Base-by-base conservation (phyloP, 2,329 filamentous ascomycete species). In the Aspergillus sp. region DNA sequence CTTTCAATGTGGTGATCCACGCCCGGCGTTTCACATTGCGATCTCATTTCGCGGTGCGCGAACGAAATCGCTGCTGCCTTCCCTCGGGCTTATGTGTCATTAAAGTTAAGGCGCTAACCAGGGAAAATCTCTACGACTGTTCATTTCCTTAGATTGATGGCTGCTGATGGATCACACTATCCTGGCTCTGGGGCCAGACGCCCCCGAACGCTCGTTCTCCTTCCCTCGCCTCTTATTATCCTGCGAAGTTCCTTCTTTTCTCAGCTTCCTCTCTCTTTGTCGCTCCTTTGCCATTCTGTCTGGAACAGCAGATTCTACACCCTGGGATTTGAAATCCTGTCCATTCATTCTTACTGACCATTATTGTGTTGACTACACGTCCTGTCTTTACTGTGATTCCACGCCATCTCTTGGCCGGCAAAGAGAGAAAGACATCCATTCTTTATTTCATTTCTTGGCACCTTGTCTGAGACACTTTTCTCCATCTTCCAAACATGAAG, bases 271-370 rank as follows among this genome's bases (percentile, higher is more conserved):
- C 21, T 42, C n/a, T 52, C 56, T 60, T 32, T 58, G 30, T 55
- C 38, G 49, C 17, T 57, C 30, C 50, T 60, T 23, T 19, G 53
- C 54, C 21, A 51, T 59, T 48, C 66, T 67, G 63, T 69, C 66
- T 68, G 67, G 57, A 61, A 70, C 64, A 71, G 62, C 60, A 58
- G 36, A 42, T 59, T 54, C 57, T 53, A 64, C 59, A 59, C 63
- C 62, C 64, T 67, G 56, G 62, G 63, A 68, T 70, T 66, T 58
- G 64, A 69, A 41, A 68, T 68, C 64, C 63, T 66, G 62, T 70
- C 68, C 70, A 64, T 73, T 72, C 71, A 39, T 71, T 73, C 25
- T 27, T 38, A 58, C 25, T 44, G 53, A 23, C n/a, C 50, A 47
- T 61, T 57, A 38, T 38, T 48, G 58, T 65, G 63, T 64, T 61